phyloP scores from a whole-genome alignment of 2,329 filamentous ascomycete genomes.

The Arachnomyces sp. region DNA sequence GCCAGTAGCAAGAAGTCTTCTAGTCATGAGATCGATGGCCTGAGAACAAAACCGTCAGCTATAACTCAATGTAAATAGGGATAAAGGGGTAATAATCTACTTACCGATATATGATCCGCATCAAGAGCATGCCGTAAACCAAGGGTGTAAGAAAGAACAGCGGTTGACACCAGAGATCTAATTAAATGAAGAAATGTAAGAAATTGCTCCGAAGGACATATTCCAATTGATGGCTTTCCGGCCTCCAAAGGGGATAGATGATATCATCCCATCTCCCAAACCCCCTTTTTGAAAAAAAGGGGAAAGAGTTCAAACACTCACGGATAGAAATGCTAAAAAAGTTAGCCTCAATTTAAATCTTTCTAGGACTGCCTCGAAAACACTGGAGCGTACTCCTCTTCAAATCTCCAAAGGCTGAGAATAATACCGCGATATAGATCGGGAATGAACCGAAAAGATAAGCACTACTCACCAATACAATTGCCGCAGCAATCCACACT shows the following conservation, averaged over 20 bases:
- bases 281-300: too few species aligned
- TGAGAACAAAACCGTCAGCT: slow-evolving; percentile 33
- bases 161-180: slow-evolving; percentile 63
- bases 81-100: slow-evolving; percentile 4
- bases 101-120: slow-evolving; percentile 74
- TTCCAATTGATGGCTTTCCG: too few species aligned
- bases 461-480: slow-evolving; percentile 43
- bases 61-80: neutral
- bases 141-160: slow-evolving; percentile 77
- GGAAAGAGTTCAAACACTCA: slow-evolving; percentile 20
- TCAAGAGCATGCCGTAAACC: slow-evolving; percentile 92
- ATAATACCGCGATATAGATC: too few species aligned
- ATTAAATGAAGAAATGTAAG: too few species aligned
- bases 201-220: too few species aligned
- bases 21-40: slow-evolving; percentile 91
- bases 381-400: too few species aligned
- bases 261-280: too few species aligned
- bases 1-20: slow-evolving; percentile 75
- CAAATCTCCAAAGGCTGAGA: too few species aligned
- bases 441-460: slow-evolving; percentile 1
- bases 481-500: slow-evolving; percentile 50
- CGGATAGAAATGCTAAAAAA: slow-evolving; percentile 28
- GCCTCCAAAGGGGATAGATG: neutral
- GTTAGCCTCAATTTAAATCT: slow-evolving; percentile 9
- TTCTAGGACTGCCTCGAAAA: too few species aligned